Conservation (phyloP, 169 alveolate species). For the Plasmodium reichenowi region DNA sequence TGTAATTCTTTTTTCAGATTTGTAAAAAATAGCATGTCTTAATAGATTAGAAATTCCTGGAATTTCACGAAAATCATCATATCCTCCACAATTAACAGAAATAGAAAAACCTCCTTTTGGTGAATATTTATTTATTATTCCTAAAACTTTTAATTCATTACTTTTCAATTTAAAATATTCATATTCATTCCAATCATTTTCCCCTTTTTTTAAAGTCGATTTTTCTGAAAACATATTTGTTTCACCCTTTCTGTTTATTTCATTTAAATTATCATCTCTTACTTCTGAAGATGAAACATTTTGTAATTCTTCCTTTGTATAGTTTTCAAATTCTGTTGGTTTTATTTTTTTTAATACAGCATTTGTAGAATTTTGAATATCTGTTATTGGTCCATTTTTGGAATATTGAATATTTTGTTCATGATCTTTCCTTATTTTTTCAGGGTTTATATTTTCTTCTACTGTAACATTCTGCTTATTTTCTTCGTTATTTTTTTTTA, state of each 20-base stretch:
- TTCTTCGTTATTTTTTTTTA: slow-evolving; percentile 5
- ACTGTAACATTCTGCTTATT: not conserved
- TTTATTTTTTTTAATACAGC: slow-evolving; percentile 18
- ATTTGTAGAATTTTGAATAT: slow-evolving; percentile 10
- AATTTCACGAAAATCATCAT: slow-evolving; percentile 66
- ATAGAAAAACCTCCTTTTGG: slow-evolving; percentile 71
- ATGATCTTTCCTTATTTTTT: not conserved
- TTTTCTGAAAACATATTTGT: slow-evolving; percentile 50
- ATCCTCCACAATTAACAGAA: slow-evolving; percentile 74
- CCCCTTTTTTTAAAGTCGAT: slow-evolving; percentile 43
- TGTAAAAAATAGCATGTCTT: slow-evolving; percentile 54
- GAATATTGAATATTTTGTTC: slow-evolving; percentile 24
- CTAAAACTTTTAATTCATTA: slow-evolving; percentile 73
- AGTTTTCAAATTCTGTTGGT: slow-evolving; percentile 37
- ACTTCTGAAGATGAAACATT: slow-evolving; percentile 15
- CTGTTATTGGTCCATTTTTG: not conserved
- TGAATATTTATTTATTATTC: slow-evolving; percentile 73
- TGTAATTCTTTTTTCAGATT: slow-evolving; percentile 74
- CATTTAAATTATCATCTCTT: slow-evolving; percentile 16
- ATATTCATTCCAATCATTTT: slow-evolving; percentile 47
- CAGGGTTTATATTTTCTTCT: not conserved
- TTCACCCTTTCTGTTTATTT: slow-evolving; percentile 15
- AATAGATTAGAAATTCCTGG: slow-evolving; percentile 76
- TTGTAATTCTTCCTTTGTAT: slow-evolving; percentile 19
- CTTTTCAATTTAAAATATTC: slow-evolving; percentile 64